Conservation (phyloP, 2,329 filamentous ascomycete species). For the Clonostachys rosea region DNA sequence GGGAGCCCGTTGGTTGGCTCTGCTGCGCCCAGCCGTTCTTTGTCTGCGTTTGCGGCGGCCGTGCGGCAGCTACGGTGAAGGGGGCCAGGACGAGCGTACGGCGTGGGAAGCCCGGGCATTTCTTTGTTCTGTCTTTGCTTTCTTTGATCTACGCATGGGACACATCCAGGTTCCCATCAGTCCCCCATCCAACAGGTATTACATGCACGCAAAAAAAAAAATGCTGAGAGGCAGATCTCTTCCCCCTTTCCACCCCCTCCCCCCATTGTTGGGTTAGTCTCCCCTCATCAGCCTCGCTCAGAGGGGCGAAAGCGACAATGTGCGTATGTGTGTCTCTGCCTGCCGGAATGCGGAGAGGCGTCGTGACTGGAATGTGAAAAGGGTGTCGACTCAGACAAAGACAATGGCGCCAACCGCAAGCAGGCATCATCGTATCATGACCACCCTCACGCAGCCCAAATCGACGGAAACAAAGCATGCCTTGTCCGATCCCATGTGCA, state of each 20-base stretch:
- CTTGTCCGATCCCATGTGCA: no score
- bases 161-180: not conserved
- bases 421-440: no score
- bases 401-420: no score
- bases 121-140: not conserved
- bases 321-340: not conserved
- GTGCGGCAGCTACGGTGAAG: not conserved
- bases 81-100: no score
- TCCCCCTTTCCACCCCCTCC: not conserved
- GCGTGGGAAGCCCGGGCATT: no score
- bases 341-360: no score
- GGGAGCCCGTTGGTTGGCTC: not conserved
- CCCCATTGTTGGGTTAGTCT: not conserved
- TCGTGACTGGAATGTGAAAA: no score
- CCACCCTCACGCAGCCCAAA: no score
- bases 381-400: no score
- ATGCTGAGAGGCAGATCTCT: no score
- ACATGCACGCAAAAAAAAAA: not conserved
- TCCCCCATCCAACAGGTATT: not conserved
- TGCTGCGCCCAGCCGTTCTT: not conserved
- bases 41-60: not conserved
- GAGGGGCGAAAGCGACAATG: constrained; percentile 22
- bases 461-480: no score
- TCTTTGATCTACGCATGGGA: not conserved
- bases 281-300: constrained; percentile 19